A percentile compares a stretch with the other conserved stretches of the same genome.
Conservation (phyloP, 1,139 yeast genomes). For the Trichomonascaceae sp. region DNA sequence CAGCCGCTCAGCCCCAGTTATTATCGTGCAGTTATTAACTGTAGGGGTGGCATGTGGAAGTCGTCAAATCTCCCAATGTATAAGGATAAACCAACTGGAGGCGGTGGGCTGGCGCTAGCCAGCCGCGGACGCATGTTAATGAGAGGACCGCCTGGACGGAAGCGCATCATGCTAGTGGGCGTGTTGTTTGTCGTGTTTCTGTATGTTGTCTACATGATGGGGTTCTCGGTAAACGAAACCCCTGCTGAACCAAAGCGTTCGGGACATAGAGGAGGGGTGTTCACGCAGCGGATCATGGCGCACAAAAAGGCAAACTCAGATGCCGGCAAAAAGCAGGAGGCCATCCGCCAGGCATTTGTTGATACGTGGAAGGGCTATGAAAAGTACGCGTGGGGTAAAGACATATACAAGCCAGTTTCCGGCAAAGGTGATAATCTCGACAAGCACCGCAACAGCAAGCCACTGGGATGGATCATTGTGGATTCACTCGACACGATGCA, state of each 20-base stretch:
- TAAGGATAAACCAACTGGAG: slow-evolving; percentile 24
- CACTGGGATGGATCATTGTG: slow-evolving; percentile 92
- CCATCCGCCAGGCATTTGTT: slow-evolving; percentile 51
- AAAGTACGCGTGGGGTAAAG: slow-evolving; percentile 73
- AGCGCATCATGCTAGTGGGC: slow-evolving; percentile 6
- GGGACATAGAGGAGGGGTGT: neutral
- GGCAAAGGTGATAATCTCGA: slow-evolving; percentile 31
- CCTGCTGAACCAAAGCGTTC: slow-evolving; percentile 2
- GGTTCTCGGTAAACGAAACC: slow-evolving; percentile 3
- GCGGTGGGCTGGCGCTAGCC: slow-evolving; percentile 2
- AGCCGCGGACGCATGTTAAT: slow-evolving; percentile 4
- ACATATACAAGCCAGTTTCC: slow-evolving; percentile 49
- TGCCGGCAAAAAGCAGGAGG: slow-evolving; percentile 37
- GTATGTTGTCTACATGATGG: slow-evolving; percentile 13
- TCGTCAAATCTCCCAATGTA: slow-evolving; percentile 18
- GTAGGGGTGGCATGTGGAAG: slow-evolving; percentile 6
- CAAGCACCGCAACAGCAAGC: slow-evolving; percentile 65
- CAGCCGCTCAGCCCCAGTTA: no score
- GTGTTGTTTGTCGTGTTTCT: slow-evolving; percentile 10
- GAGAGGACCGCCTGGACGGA: slow-evolving; percentile 3
- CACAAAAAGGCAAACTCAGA: slow-evolving; percentile 4
- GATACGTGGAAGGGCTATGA: slow-evolving; percentile 75
- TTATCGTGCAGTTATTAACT: no score
- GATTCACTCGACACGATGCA: slow-evolving; percentile 78
- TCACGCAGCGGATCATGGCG: slow-evolving; percentile 1